phyloP scores from a whole-genome alignment of 163 green algal species.

The Scenedesmus sp. region DNA sequence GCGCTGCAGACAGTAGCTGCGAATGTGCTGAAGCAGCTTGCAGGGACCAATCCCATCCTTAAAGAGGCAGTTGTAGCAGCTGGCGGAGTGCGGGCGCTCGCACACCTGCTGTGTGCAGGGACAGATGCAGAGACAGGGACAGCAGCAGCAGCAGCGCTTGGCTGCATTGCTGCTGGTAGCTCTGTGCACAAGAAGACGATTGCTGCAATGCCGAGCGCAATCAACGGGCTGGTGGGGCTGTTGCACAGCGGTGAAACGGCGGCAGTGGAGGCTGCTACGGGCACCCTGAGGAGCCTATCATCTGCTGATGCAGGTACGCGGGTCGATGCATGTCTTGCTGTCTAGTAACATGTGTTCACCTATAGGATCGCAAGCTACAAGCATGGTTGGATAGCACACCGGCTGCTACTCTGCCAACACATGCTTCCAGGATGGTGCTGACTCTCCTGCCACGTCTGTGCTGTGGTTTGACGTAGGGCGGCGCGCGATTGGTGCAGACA shows the following conservation, averaged over 20 bases:
- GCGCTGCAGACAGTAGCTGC: neutral
- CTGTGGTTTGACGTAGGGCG: neutral
- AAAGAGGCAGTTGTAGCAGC: neutral
- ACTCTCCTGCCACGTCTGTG: no score
- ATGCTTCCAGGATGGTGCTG: no score
- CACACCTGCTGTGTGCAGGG: neutral
- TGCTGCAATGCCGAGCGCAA: no score
- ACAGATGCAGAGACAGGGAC: neutral
- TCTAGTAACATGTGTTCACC: neutral
- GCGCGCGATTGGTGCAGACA: neutral
- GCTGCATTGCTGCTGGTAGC: neutral
- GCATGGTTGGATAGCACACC: no score
- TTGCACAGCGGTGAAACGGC: neutral
- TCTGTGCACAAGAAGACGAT: neutral
- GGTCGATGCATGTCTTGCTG: neutral
- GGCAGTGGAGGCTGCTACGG: neutral
- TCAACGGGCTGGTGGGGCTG: neutral
- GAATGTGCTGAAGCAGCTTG: neutral
- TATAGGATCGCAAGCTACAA: no score
- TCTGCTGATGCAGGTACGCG: neutral
- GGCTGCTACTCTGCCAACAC: no score
- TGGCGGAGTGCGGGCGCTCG: neutral
- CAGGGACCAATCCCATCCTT: neutral
- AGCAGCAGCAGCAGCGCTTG: neutral
- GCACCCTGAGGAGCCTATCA: neutral